phyloP scores from a whole-genome alignment of 352 stramenopile species.

The Sclerospora graminicola region DNA sequence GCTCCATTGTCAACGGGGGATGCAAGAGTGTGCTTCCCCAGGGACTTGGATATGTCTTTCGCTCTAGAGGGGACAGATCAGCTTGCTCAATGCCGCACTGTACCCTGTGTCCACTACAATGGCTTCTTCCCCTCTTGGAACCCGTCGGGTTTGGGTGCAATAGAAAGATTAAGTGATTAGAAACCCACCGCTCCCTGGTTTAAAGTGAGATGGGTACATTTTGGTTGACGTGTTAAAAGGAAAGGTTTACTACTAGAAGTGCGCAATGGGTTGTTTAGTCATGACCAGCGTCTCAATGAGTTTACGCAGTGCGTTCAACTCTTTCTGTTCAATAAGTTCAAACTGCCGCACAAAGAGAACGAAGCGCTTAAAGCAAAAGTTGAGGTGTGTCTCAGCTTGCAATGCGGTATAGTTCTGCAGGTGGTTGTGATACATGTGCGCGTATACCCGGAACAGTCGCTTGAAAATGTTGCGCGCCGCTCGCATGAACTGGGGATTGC shows the following conservation, averaged over 20 bases:
- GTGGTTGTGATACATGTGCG: slow-evolving; percentile 94
- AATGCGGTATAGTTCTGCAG: slow-evolving; percentile 85
- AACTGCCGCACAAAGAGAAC: slow-evolving; percentile 93
- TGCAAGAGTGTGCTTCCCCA: neutral
- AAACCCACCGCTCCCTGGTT: slow-evolving; percentile 15
- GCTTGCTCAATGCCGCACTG: slow-evolving; percentile 3
- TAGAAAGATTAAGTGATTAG: slow-evolving; percentile 12
- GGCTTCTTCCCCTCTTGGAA: neutral
- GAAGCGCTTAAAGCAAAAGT: slow-evolving; percentile 97
- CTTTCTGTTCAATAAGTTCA: slow-evolving; percentile 88
- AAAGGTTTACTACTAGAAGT: slow-evolving; percentile 7
- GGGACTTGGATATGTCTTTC: neutral
- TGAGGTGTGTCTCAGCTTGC: slow-evolving; percentile 92
- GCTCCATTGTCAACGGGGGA: slow-evolving; percentile 16
- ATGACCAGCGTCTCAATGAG: slow-evolving; percentile 62
- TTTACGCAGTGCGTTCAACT: slow-evolving; percentile 91
- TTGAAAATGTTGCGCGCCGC: slow-evolving; percentile 84
- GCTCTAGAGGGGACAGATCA: slow-evolving; percentile 15
- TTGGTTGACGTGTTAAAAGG: slow-evolving; percentile 1
- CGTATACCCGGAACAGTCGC: slow-evolving; percentile 94
- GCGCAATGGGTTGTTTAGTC: neutral
- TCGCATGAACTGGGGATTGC: slow-evolving; percentile 37
- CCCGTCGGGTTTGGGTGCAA: neutral
- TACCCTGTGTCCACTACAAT: too few species aligned
- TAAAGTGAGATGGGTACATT: slow-evolving; percentile 24